Evolutionary conservation across 2,329 filamentous ascomycete genomes (phyloP).

Genomic region (Fusarium austroafricanum): DNA sequence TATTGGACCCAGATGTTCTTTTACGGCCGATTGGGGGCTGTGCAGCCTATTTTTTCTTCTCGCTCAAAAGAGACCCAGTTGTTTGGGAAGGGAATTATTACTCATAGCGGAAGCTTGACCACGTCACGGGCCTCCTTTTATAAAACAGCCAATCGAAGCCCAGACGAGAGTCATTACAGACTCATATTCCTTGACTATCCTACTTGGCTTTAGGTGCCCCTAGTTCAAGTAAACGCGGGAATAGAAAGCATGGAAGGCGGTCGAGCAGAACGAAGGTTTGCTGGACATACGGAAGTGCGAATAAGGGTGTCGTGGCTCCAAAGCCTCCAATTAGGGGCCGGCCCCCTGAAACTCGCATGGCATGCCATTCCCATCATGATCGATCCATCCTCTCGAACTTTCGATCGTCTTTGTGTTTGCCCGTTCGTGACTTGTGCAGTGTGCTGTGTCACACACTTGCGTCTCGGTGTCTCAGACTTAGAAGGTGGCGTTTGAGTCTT

Average conservation of each 20-base stretch:
- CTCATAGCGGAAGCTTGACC: conserved; percentile 31
- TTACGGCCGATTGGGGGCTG: conserved; percentile 23
- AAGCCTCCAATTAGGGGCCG: conserved; percentile 14
- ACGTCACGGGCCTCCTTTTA: conserved; percentile 43
- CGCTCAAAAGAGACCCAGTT: conserved; percentile 17
- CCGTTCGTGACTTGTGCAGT: conserved; percentile 21
- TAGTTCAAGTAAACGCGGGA: conserved; percentile 6
- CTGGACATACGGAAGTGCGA: conserved; percentile 14
- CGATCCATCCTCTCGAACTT: conserved; percentile 25
- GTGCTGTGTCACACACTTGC: not conserved
- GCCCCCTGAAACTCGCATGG: conserved; percentile 40
- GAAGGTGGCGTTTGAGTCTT: conserved; percentile 16
- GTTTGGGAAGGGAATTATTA: conserved; percentile 33
- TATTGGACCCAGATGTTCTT: conserved; percentile 30
- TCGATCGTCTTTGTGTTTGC: conserved; percentile 31
- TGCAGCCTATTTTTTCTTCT: conserved; percentile 28
- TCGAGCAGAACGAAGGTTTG: not conserved
- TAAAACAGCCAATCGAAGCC: conserved; percentile 33
- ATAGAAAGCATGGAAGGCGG: not conserved
- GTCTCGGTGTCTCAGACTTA: conserved; percentile 23
- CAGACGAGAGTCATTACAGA: conserved; percentile 38
- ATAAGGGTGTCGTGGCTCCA: conserved; percentile 19
- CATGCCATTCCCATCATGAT: conserved; percentile 1
- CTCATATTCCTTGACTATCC: not conserved
- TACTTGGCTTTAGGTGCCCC: conserved; percentile 8